Conservation (phyloP, 148 eudicot species). For the Camellia granthamiana region DNA sequence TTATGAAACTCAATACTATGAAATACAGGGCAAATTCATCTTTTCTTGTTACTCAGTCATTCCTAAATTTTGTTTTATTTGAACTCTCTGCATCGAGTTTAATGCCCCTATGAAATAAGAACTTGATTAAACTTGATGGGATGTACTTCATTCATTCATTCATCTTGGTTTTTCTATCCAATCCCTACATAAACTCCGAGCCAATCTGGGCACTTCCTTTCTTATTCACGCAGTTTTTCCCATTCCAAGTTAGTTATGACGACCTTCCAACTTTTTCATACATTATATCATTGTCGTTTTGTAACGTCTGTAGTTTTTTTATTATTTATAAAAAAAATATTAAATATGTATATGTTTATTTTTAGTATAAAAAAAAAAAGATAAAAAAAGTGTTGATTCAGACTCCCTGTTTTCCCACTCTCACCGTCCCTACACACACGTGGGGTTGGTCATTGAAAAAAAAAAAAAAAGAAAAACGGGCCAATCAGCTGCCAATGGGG, state of each 20-base stretch:
- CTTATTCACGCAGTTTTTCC: constrained; percentile 63
- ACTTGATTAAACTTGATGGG: too few species aligned
- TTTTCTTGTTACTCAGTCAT: background rate
- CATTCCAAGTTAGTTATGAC: constrained; percentile 62
- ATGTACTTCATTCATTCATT: too few species aligned
- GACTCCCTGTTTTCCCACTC: too few species aligned
- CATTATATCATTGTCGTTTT: background rate
- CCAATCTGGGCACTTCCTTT: constrained; percentile 34
- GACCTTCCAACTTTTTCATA: constrained; percentile 76
- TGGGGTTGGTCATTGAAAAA: too few species aligned
- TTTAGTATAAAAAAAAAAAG: too few species aligned
- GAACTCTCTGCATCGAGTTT: background rate
- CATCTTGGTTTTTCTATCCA: constrained; percentile 12
- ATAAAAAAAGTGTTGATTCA: too few species aligned
- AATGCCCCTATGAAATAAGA: background rate
- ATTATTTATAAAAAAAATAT: too few species aligned
- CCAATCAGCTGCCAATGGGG: too few species aligned
- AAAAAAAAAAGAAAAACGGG: too few species aligned
- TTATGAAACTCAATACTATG: background rate
- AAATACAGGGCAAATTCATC: background rate
- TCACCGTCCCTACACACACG: too few species aligned
- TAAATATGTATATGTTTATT: too few species aligned
- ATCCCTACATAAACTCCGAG: background rate
- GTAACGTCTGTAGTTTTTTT: too few species aligned
- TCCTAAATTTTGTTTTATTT: background rate